Percentiles rank a stretch among this genome's conserved stretches.
Conservation (phyloP, 2,329 filamentous ascomycete genomes). For the Metarhizium robertsii region DNA sequence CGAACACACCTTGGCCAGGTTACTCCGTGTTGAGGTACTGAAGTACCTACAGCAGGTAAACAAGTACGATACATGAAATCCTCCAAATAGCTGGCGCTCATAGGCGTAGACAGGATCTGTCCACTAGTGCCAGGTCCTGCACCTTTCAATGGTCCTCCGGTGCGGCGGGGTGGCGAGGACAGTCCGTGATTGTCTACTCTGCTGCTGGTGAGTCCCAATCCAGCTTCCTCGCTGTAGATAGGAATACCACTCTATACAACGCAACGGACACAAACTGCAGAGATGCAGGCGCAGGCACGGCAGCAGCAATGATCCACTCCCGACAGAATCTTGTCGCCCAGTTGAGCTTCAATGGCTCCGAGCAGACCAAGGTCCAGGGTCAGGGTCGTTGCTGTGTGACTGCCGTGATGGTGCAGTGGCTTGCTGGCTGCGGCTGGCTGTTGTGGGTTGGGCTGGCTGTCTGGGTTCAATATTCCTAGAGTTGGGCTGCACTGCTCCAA, state of each 20-base stretch:
- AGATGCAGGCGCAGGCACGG: neutral
- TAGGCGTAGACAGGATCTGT: neutral
- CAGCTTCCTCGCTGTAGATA: neutral
- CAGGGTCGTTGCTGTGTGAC: neutral
- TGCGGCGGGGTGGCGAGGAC: neutral
- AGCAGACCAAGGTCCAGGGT: neutral
- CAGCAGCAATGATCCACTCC: neutral
- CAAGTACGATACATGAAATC: neutral
- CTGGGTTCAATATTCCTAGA: neutral
- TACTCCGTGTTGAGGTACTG: neutral
- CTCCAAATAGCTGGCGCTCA: neutral
- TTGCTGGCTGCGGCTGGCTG: constrained; percentile 2
- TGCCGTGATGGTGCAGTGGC: neutral
- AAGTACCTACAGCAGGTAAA: neutral
- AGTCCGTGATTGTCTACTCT: neutral
- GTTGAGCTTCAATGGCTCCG: too few relatives aligned
- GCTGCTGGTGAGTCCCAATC: neutral
- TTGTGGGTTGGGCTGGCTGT: neutral
- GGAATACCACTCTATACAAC: neutral
- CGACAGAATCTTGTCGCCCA: neutral
- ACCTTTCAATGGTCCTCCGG: neutral
- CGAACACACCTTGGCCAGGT: neutral
- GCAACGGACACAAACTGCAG: neutral
- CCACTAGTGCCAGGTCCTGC: neutral
- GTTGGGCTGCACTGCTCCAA: constrained; percentile 5